phyloP scores from a whole-genome alignment of 176 grass and related monocot species.

The bread wheat (Triticum aestivum) region DNA sequence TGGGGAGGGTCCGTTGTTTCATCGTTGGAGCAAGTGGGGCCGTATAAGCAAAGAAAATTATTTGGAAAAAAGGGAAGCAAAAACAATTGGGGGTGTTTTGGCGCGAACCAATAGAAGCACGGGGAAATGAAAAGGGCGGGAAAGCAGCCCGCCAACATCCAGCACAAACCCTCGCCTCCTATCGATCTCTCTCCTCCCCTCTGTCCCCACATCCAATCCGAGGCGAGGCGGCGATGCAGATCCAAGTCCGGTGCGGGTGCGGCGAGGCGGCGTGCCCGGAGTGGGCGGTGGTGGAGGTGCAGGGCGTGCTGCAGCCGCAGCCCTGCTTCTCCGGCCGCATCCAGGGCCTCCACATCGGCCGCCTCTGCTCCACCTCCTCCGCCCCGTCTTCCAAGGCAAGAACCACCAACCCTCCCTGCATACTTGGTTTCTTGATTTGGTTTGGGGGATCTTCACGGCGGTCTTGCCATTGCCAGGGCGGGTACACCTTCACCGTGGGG shows the following conservation, averaged over 20 bases:
- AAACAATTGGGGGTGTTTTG: background rate
- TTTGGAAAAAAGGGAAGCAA: background rate
- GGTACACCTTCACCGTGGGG: conserved; percentile 76
- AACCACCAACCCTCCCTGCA: too few species aligned
- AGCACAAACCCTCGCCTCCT: background rate
- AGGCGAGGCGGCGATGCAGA: conserved; percentile 50
- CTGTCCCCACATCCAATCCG: background rate
- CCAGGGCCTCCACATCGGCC: conserved; percentile 79
- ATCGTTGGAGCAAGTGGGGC: background rate
- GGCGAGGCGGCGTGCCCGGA: conserved; percentile 60
- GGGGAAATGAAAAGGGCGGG: background rate
- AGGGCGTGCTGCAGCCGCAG: conserved; percentile 82
- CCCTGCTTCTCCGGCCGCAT: conserved; percentile 47
- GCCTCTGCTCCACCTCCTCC: conserved; percentile 65
- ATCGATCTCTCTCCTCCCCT: background rate
- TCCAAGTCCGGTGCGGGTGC: conserved; percentile 70
- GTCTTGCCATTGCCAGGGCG: conserved; percentile 30
- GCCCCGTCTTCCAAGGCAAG: conserved; percentile 53
- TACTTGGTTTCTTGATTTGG: background rate
- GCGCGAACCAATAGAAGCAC: background rate
- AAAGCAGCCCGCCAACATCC: conserved; percentile 16
- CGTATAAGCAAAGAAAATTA: too few species aligned
- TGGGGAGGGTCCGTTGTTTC: too few species aligned
- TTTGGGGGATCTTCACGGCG: background rate
- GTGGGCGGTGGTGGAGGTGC: conserved; percentile 89